Evolutionary conservation across 148 eudicot genomes (phyloP).

Genomic region (Salicornia ramosissima): DNA sequence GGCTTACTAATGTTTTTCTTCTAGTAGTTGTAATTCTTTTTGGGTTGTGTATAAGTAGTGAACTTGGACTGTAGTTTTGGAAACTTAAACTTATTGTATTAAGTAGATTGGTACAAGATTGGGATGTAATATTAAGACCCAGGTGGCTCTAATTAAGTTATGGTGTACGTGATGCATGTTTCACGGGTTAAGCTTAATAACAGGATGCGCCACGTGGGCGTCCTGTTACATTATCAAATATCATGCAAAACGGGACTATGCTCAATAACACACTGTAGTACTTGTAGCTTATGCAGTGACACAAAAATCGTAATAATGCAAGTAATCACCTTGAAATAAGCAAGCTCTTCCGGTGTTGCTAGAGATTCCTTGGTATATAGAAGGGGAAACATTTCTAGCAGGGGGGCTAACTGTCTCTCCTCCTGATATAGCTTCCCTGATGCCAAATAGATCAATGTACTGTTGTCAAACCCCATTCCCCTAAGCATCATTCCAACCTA

Average conservation of each 20-base stretch:
- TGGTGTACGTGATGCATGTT: no score
- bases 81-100: no score
- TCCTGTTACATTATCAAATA: no score
- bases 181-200: no score
- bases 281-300: neutral
- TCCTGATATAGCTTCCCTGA: conserved; percentile 70
- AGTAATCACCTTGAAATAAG: conserved; percentile 58
- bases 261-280: neutral
- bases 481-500: conserved; percentile 95
- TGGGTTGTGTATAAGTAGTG: no score
- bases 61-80: no score
- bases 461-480: conserved; percentile 82
- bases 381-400: conserved; percentile 81
- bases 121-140: no score
- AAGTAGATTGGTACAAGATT: no score
- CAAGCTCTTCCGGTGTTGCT: conserved; percentile 63
- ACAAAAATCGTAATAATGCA: neutral
- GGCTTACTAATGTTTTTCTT: no score
- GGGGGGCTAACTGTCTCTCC: conserved; percentile 57
- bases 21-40: no score
- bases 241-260: neutral
- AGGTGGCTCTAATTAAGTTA: no score
- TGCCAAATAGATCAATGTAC: conserved; percentile 79
- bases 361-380: conserved; percentile 72
- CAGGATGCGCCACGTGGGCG: no score